Conservation (phyloP, 179 eudicot species). For the Spergularia azorica region DNA sequence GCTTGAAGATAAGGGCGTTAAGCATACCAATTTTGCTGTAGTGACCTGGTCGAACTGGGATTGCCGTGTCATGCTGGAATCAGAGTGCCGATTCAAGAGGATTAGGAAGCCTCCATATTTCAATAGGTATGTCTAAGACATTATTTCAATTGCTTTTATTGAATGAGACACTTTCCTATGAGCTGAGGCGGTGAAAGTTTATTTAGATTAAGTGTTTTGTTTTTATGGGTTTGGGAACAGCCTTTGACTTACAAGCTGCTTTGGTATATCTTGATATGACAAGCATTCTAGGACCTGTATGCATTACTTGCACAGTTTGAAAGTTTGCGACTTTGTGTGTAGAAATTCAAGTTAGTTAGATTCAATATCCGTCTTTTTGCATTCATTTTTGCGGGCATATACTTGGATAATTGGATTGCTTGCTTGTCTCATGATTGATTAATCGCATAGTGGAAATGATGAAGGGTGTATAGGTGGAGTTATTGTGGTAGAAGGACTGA, state of each 20-base stretch:
- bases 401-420: too few species aligned
- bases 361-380: conserved; percentile 27
- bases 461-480: too few species aligned
- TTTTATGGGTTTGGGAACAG: too few species aligned
- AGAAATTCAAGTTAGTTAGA: conserved; percentile 35
- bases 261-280: too few species aligned
- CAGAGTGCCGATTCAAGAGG: conserved; percentile 88
- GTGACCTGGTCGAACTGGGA: conserved; percentile 99
- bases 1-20: conserved; percentile 85
- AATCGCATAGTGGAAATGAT: conserved; percentile 1
- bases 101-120: conserved; percentile 88
- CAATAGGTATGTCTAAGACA: conserved; percentile 46
- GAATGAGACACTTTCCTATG: too few species aligned
- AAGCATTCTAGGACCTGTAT: neutral
- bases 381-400: too few species aligned
- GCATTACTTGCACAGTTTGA: too few species aligned
- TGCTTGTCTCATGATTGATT: too few species aligned
- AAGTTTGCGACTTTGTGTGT: neutral
- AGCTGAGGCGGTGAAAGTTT: too few species aligned
- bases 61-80: conserved; percentile 91
- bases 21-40: conserved; percentile 73
- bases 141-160: too few species aligned
- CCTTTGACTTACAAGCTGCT: too few species aligned
- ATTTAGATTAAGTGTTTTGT: neutral
- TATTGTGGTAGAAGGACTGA: conserved; percentile 9